phyloP scores from a whole-genome alignment of 805 yeast species.

The Teunomyces cretensis region DNA sequence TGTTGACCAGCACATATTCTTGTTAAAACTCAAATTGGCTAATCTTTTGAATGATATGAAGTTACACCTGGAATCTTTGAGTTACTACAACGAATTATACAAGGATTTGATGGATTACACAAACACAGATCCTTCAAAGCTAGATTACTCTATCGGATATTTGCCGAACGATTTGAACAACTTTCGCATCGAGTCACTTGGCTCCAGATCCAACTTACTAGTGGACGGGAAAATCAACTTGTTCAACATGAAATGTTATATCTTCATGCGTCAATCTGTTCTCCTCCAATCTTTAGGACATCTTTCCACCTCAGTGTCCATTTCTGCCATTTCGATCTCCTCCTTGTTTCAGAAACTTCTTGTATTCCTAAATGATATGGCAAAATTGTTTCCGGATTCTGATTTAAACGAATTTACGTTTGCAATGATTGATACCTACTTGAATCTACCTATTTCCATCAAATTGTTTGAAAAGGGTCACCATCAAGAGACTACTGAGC shows the following conservation, averaged over 20 bases:
- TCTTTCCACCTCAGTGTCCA: slow-evolving; percentile 37
- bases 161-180: background rate
- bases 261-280: slow-evolving; percentile 37
- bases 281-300: slow-evolving; percentile 38
- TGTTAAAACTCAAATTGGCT: slow-evolving; percentile 51
- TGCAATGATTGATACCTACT: slow-evolving; percentile 42
- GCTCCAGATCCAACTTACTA: slow-evolving; percentile 1
- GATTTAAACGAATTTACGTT: slow-evolving; percentile 39
- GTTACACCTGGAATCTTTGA: slow-evolving; percentile 59
- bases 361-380: slow-evolving; percentile 41
- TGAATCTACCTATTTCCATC: slow-evolving; percentile 21
- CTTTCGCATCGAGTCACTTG: background rate
- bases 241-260: slow-evolving; percentile 25
- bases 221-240: slow-evolving; percentile 14
- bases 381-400: slow-evolving; percentile 16
- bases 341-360: slow-evolving; percentile 37
- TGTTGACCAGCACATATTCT: slow-evolving; percentile 22
- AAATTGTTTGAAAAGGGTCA: slow-evolving; percentile 25
- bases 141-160: background rate
- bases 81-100: slow-evolving; percentile 49
- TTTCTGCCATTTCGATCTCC: slow-evolving; percentile 41
- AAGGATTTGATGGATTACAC: slow-evolving; percentile 13
- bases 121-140: background rate
- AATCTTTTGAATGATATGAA: slow-evolving; percentile 53
- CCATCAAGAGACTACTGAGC: slow-evolving; percentile 10